Evolutionary conservation across 495 filamentous ascomycete species (phyloP).

Genomic region (Penicillium paradoxum): DNA sequence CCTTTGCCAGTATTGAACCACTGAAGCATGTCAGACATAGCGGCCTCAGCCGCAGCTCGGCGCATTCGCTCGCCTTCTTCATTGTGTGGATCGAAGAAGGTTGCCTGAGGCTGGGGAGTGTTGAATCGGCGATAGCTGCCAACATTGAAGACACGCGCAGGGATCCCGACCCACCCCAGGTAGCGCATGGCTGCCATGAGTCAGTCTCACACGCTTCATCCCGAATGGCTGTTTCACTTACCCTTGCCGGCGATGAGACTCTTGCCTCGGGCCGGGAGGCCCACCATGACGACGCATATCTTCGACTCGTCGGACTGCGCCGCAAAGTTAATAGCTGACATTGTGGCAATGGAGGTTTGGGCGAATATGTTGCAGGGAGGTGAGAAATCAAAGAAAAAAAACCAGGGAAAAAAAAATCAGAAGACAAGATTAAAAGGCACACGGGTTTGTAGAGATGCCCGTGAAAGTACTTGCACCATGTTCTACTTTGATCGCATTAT

Average conservation of each 20-base stretch:
- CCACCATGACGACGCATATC: constrained; percentile 99
- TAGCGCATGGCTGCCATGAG: constrained; percentile 74
- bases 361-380: not conserved
- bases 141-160: constrained; percentile 92
- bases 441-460: not conserved
- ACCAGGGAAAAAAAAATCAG: not conserved
- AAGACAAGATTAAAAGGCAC: not conserved
- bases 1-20: constrained; percentile 76
- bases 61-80: constrained; percentile 84
- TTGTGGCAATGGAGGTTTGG: not conserved
- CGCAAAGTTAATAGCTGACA: constrained; percentile 10
- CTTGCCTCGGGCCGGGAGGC: constrained; percentile 90
- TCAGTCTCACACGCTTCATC: not conserved
- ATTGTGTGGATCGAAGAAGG: constrained; percentile 90
- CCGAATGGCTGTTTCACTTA: constrained; percentile 35
- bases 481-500: not conserved
- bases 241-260: constrained; percentile 96
- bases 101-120: constrained; percentile 79
- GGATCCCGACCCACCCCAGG: constrained; percentile 90
- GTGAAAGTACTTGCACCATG: not conserved
- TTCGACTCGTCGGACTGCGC: constrained; percentile 87
- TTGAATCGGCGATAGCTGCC: constrained; percentile 85
- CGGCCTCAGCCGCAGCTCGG: constrained; percentile 80
- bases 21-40: constrained; percentile 81
- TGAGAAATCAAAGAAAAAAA: not conserved